A percentile compares a stretch with the other conserved stretches of the same genome.
Conservation (phyloP, 2,329 filamentous ascomycete genomes). For the Talaromyces sp. region DNA sequence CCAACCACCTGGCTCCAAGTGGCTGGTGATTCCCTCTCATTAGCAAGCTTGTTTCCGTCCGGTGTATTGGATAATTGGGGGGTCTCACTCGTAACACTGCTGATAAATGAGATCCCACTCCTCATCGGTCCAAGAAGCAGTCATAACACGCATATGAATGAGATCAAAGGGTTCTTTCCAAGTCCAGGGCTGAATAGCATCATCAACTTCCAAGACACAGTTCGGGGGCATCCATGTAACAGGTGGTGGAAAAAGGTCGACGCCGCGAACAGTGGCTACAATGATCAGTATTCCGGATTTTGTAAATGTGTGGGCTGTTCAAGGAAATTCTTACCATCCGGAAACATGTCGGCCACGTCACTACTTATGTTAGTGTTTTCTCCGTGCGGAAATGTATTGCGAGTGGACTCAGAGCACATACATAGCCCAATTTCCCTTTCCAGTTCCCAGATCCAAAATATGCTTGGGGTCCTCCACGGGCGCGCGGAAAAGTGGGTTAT, state of each 20-base stretch:
- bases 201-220: constrained; percentile 31
- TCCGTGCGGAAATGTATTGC: neutral
- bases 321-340: constrained; percentile 8
- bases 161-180: constrained; percentile 28
- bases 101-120: constrained; percentile 22
- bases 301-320: neutral
- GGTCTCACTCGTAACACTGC: constrained; percentile 20
- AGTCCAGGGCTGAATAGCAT: constrained; percentile 28
- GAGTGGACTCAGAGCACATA: constrained; percentile 2
- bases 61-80: neutral
- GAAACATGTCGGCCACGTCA: constrained; percentile 26
- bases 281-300: neutral
- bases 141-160: constrained; percentile 28
- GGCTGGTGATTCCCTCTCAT: constrained; percentile 8
- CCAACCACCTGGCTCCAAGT: constrained; percentile 22
- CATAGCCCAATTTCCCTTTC: constrained; percentile 21
- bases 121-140: constrained; percentile 10
- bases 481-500: constrained; percentile 19
- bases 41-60: neutral
- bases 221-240: constrained; percentile 32
- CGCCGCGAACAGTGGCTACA: constrained; percentile 20
- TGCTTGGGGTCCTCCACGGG: constrained; percentile 11
- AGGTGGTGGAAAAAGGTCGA: constrained; percentile 30
- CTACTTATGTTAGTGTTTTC: neutral
- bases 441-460: constrained; percentile 17